Evolutionary conservation across 495 filamentous ascomycete species (phyloP), one percentile per base, ranked within the genome.

Genomic region (Hypoxylon fuscum): DNA sequence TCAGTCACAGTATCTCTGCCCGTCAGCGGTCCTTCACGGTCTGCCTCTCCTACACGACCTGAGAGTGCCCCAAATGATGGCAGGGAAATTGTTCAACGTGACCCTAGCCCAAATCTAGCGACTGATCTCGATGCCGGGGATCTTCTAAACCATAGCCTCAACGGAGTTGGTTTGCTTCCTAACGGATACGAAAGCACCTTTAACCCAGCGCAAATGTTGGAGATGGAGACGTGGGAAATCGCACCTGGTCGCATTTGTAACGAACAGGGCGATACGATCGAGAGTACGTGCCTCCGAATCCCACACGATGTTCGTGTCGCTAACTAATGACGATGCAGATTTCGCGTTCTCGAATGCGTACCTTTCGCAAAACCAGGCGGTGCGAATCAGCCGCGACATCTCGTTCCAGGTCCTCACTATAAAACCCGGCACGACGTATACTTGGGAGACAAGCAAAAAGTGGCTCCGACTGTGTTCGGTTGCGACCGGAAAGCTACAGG

Each of bases 321-420:
- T 54, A 23, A 37, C 21, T 1, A 3, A 3, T 27, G 25, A 27
- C 25, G 7, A 10, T 38, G 10, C 23, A 76, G 74, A 68, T 14
- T 56, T 76, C 15, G 75, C 74, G 14, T 79, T 72, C 57, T 80
- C 77, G 10, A 75, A 74, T n/a, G 42, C 76, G 5, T 78, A 68
- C 53, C 66, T 79, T 5, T 55, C 68, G 3, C 64, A 66, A 23
- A 57, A 61, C 34, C 55, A 72, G 9, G 49, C 52, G 0, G 61
- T 75, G 4, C 56, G 48, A 1, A 70, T 77, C 5, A 57, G 62
- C 34, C 64, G 72, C 5, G 73, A 72, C 44, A 53, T 78, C 0
- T 44, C 62, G 15, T 71, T 77, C 69, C 72, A 69, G 51, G 62
- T 77, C 20, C 55, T 74, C 15, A 71, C 63, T 7, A 57, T 79